These are phyloP conservation scores for Phytophthora hybrid DNA, from an alignment of 352 stramenopile species.

Conservation along the genomic window DNA sequence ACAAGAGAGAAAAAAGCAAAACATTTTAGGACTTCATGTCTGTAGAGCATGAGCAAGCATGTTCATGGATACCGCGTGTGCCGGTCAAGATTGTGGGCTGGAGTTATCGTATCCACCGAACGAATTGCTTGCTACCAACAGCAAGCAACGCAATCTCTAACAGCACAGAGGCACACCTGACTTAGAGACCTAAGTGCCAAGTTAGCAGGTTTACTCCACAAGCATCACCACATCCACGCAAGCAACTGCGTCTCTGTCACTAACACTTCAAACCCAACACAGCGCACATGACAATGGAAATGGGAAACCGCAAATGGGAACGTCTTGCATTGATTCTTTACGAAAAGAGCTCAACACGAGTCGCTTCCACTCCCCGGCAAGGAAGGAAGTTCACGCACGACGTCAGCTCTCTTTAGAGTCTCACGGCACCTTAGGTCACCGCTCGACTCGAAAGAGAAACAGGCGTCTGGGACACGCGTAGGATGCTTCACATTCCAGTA, in stretches of 20 bases:
- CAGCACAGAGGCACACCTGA: too few species aligned
- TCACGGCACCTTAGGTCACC: conserved; percentile 24
- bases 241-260: too few species aligned
- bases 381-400: conserved; percentile 37
- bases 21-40: conserved; percentile 13
- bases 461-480: conserved; percentile 24
- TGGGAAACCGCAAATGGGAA: conserved; percentile 52
- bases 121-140: too few species aligned
- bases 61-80: too few species aligned
- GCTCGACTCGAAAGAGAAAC: conserved; percentile 9
- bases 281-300: neutral
- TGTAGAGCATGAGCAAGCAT: too few species aligned
- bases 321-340: conserved; percentile 45
- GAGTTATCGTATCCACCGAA: too few species aligned
- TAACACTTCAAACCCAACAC: neutral
- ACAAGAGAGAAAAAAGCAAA: conserved; percentile 40
- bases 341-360: conserved; percentile 40
- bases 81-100: too few species aligned
- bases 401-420: conserved; percentile 1
- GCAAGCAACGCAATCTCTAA: too few species aligned
- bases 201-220: too few species aligned
- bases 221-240: too few species aligned
- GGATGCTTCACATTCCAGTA: conserved; percentile 24
- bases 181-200: too few species aligned
- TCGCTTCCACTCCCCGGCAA: conserved; percentile 35